Base-by-base conservation (phyloP, 2,329 filamentous ascomycete genomes). In the Aschersonia sp. region DNA sequence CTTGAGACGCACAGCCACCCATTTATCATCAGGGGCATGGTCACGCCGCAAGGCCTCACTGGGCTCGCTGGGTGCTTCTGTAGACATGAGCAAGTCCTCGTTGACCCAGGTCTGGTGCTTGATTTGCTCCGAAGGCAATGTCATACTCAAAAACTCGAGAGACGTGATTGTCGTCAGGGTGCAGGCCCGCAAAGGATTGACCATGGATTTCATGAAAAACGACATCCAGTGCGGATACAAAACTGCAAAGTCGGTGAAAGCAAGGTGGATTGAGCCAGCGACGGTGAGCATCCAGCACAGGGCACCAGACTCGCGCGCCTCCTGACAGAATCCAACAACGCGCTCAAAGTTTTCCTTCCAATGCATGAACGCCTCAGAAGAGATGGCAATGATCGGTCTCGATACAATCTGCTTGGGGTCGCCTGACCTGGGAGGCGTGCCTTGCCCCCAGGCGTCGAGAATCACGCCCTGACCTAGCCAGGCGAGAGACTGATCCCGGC, bases 361-460 rank as follows among this genome's bases (percentile, higher is more conserved):
- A 61, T 83, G 80, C 68, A 82, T 82, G 63, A 84, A 84, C 0
- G 78, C 80, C 59, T 85, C 81, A 5, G 72, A 77, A 45, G 81
- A 81, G 56, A 85, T 78, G 4, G 74, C 75, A 5, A 85, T 67
- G 6, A 84, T 56, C 5, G 80, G 80, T 10, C 72, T 68, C 39
- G 66, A 63, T 5, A 72, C 61, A 12, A 68, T 65, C 48, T 73
- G 65, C 4, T 66, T 55, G 1, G 66, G 62, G 14, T 68, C 64
- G 32, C 72, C 68, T 58, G 47, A 70, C 53, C 55, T 63, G 54
- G 53, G 70, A 54, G 54, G 73, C 56, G 57, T 75, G 57, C 60
- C 75, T 54, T 65, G 62, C 4, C 71, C 79, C 79, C 79, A 84
- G 6, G 79, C 74, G 53, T 84, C 80, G 49, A 83, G 78, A 30